Evolutionary conservation across 1,139 yeast genomes (phyloP).

Genomic region (Scheffersomyces stambukii): DNA sequence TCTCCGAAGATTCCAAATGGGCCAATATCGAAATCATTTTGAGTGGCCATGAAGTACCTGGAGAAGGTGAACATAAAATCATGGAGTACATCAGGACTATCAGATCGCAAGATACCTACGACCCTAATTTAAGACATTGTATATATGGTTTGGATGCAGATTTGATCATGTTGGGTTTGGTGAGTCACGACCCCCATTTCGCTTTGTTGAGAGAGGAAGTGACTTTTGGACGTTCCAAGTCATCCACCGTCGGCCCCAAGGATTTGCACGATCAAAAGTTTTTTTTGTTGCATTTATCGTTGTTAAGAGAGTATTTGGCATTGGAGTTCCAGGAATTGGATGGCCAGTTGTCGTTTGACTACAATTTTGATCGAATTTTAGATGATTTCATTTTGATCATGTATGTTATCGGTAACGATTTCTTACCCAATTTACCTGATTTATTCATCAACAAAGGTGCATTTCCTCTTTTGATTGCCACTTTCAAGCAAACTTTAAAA

Average conservation of each 20-base stretch:
- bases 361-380: constrained; percentile 80
- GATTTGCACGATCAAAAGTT: constrained; percentile 78
- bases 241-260: constrained; percentile 31
- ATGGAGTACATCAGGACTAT: constrained; percentile 90
- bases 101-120: constrained; percentile 68
- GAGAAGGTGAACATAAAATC: constrained; percentile 98
- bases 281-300: constrained; percentile 74
- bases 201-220: constrained; percentile 95
- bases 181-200: constrained; percentile 95
- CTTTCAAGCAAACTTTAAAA: constrained; percentile 78
- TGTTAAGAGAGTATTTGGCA: constrained; percentile 86
- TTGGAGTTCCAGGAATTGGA: constrained; percentile 76
- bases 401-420: constrained; percentile 97
- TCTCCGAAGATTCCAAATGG: constrained; percentile 91
- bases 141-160: constrained; percentile 98
- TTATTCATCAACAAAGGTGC: constrained; percentile 94
- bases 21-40: constrained; percentile 76
- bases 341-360: constrained; percentile 61
- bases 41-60: constrained; percentile 98
- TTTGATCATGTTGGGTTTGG: constrained; percentile 92
- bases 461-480: constrained; percentile 79
- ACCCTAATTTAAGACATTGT: constrained; percentile 89
- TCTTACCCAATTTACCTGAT: constrained; percentile 96
- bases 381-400: constrained; percentile 91
- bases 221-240: constrained; percentile 64